phyloP scores from a whole-genome alignment of 2,329 filamentous ascomycete species.

The Saccharata proteae region DNA sequence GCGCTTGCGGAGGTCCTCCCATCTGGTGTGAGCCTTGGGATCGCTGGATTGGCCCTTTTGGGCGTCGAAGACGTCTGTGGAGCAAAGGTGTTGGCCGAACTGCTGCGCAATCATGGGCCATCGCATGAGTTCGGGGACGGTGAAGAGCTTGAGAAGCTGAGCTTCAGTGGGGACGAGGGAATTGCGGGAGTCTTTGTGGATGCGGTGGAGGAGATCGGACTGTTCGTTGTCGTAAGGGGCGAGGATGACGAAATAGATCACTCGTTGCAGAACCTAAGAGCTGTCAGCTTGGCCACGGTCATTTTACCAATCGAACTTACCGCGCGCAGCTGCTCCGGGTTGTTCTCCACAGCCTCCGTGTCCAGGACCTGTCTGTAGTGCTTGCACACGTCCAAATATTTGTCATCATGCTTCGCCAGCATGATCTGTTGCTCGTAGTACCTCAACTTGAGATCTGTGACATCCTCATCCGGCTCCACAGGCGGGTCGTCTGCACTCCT shows the following conservation, averaged over 20 bases:
- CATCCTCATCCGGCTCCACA: constrained; percentile 70
- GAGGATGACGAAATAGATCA: constrained; percentile 95
- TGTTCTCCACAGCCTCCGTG: constrained; percentile 87
- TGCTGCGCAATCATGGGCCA: constrained; percentile 88
- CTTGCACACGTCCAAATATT: constrained; percentile 96
- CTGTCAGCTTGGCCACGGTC: constrained; percentile 9
- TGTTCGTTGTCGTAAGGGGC: constrained; percentile 98
- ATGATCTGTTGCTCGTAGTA: constrained; percentile 98
- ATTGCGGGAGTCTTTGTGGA: constrained; percentile 75
- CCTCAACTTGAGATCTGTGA: constrained; percentile 86
- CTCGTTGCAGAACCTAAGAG: constrained; percentile 69
- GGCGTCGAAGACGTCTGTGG: constrained; percentile 79
- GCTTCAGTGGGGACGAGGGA: constrained; percentile 66
- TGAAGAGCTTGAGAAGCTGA: constrained; percentile 85
- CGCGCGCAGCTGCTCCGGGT: constrained; percentile 71
- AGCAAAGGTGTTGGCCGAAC: constrained; percentile 78
- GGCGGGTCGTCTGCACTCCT: constrained; percentile 66
- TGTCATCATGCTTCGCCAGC: constrained; percentile 90
- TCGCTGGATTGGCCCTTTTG: constrained; percentile 53
- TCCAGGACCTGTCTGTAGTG: constrained; percentile 95
- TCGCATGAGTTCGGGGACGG: constrained; percentile 90
- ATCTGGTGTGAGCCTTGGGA: constrained; percentile 71
- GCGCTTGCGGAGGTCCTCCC: constrained; percentile 91
- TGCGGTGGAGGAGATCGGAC: constrained; percentile 88
- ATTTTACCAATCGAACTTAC: constrained; percentile 40